Evolutionary conservation across 768 basidiomycete species (phyloP).

Genomic region (Hebeloma cylindrosporum): DNA sequence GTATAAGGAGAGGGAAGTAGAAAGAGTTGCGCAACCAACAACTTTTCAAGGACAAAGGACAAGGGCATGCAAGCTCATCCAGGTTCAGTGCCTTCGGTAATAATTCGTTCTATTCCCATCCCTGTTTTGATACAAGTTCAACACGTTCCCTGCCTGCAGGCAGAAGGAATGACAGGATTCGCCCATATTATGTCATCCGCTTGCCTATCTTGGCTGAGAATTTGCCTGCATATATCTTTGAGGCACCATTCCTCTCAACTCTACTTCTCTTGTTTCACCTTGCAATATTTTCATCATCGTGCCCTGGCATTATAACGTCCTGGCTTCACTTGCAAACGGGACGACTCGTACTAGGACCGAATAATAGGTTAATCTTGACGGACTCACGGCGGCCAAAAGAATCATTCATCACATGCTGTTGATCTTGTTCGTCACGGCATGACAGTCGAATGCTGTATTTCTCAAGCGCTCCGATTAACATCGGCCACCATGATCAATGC

Average conservation of each 20-base stretch:
- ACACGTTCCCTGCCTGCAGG: constrained; percentile 83
- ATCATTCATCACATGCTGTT: too few species aligned
- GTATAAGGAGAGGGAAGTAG: constrained; percentile 32
- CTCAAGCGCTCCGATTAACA: constrained; percentile 13
- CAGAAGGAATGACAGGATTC: constrained; percentile 45
- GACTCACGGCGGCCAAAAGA: too few species aligned
- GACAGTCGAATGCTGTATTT: constrained; percentile 5
- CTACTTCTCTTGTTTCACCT: too few species aligned
- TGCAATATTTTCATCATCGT: too few species aligned
- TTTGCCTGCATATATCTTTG: constrained; percentile 13
- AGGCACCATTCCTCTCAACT: too few species aligned
- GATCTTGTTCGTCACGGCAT: constrained; percentile 1
- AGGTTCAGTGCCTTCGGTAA: constrained; percentile 43
- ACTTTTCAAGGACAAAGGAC: constrained; percentile 50
- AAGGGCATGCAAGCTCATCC: constrained; percentile 50
- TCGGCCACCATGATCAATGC: constrained; percentile 4
- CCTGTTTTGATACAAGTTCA: constrained; percentile 58
- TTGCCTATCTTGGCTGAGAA: constrained; percentile 22
- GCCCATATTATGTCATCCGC: constrained; percentile 39
- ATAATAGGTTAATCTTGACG: constrained; percentile 27
- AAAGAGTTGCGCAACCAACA: constrained; percentile 46
- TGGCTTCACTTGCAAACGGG: too few species aligned
- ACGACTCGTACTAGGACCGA: too few species aligned
- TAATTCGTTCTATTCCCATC: constrained; percentile 39
- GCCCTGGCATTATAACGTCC: too few species aligned